These are phyloP conservation scores for Trypanosoma avium DNA, from an alignment of 208 protist genomes.

Conservation along the genomic window DNA sequence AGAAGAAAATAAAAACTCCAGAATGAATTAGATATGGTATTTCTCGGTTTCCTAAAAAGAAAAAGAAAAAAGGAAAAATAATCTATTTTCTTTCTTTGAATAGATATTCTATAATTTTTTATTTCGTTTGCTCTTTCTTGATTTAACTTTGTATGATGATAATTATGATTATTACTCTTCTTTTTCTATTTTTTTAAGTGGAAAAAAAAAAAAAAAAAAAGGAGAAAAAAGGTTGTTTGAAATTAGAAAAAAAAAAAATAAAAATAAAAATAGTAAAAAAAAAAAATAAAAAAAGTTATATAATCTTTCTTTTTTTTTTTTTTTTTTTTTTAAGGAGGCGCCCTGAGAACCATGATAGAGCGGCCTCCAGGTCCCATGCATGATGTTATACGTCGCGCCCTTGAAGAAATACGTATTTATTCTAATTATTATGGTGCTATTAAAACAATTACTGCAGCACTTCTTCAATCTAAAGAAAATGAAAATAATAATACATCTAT, in stretches of 20 bases:
- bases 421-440: constrained; percentile 65
- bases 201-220: background rate
- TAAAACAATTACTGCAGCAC: constrained; percentile 42
- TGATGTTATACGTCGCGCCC: constrained; percentile 59
- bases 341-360: constrained; percentile 21
- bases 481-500: constrained; percentile 18
- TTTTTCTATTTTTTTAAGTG: background rate
- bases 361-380: constrained; percentile 67
- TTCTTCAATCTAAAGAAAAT: constrained; percentile 6
- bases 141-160: background rate
- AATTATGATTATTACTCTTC: background rate
- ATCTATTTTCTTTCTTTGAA: too few species aligned
- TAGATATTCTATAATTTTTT: too few species aligned
- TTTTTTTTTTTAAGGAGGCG: background rate
- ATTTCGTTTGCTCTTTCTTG: too few species aligned
- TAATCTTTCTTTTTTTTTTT: constrained; percentile 5
- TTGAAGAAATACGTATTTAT: constrained; percentile 60
- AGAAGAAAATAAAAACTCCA: background rate
- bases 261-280: background rate
- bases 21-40: too few species aligned
- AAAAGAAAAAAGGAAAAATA: too few species aligned
- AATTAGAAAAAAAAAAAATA: background rate
- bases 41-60: too few species aligned
- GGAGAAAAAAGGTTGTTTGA: background rate
- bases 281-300: background rate